phyloP scores from a whole-genome alignment of 345 rosid species.

The Rhodomyrtus tomentosa region DNA sequence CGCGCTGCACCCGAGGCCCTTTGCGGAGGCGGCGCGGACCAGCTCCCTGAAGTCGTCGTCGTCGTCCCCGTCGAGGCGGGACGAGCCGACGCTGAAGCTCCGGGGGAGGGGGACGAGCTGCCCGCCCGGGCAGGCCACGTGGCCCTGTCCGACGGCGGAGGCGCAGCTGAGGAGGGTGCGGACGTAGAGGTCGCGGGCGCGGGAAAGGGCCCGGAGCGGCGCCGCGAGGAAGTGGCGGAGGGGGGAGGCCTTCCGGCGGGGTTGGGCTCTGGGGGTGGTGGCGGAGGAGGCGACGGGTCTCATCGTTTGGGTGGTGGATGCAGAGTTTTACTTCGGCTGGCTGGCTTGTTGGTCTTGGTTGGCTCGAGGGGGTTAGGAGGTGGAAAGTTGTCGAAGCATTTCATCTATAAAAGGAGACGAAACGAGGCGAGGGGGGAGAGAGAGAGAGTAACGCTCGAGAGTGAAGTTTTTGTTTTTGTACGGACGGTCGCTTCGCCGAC shows the following conservation, averaged over 20 bases:
- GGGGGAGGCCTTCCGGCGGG: neutral
- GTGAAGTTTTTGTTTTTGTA: neutral
- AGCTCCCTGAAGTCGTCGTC: slow-evolving; percentile 70
- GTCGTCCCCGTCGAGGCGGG: slow-evolving; percentile 16
- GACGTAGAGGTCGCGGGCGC: slow-evolving; percentile 64
- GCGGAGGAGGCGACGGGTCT: neutral
- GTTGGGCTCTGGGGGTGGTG: neutral
- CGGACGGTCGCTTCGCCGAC: neutral
- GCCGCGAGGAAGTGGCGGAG: slow-evolving; percentile 28
- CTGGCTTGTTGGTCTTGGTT: neutral
- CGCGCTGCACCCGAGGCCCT: neutral
- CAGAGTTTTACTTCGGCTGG: neutral
- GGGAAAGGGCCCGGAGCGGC: slow-evolving; percentile 38
- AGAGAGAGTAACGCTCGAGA: neutral
- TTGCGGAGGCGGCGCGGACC: slow-evolving; percentile 2
- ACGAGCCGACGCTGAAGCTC: slow-evolving; percentile 36
- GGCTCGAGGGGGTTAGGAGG: neutral
- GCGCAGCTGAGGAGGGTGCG: slow-evolving; percentile 47
- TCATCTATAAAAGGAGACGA: neutral
- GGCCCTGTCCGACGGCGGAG: slow-evolving; percentile 9
- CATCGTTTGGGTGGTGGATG: neutral
- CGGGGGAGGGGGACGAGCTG: slow-evolving; percentile 25
- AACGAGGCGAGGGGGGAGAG: neutral
- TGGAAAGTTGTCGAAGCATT: neutral
- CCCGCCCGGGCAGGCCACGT: slow-evolving; percentile 3